Percentiles rank a stretch among this genome's conserved stretches.
These are phyloP conservation scores for Oryza glumipatula DNA, from an alignment of 176 grass and related monocot species.

Conservation along the genomic window DNA sequence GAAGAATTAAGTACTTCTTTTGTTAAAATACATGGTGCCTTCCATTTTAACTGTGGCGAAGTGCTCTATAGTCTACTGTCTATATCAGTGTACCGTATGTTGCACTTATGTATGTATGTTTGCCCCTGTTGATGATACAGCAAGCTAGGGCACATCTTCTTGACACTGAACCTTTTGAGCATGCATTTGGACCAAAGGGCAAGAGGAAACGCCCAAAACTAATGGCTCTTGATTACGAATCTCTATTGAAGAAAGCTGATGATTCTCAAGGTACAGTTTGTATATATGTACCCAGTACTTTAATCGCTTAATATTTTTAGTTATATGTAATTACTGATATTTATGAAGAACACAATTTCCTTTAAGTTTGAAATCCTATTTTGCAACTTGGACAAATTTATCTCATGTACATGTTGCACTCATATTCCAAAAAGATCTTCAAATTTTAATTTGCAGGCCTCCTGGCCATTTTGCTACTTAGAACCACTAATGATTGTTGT, in stretches of 20 bases:
- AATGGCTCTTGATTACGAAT: conserved; percentile 69
- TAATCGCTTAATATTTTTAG: background rate
- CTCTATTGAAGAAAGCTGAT: conserved; percentile 74
- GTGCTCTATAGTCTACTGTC: too few species aligned
- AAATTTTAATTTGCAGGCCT: background rate
- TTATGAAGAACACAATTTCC: background rate
- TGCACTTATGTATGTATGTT: conserved; percentile 25
- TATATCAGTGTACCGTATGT: background rate
- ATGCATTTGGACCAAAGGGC: conserved; percentile 93
- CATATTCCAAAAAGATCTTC: background rate
- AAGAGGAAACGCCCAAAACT: conserved; percentile 85
- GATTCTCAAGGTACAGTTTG: conserved; percentile 70
- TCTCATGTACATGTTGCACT: background rate
- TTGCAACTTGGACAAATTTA: background rate
- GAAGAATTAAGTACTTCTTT: background rate
- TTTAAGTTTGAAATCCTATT: conserved; percentile 14
- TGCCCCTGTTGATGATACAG: conserved; percentile 53
- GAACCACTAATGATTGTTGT: background rate
- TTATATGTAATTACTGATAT: background rate
- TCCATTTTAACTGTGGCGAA: background rate
- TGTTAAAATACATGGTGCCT: background rate
- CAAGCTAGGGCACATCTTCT: conserved; percentile 90
- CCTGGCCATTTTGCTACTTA: background rate
- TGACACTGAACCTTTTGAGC: conserved; percentile 80
- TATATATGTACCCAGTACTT: background rate